phyloP scores from a whole-genome alignment of 2,329 filamentous ascomycete species.

The Biscogniauxia mediterranea region DNA sequence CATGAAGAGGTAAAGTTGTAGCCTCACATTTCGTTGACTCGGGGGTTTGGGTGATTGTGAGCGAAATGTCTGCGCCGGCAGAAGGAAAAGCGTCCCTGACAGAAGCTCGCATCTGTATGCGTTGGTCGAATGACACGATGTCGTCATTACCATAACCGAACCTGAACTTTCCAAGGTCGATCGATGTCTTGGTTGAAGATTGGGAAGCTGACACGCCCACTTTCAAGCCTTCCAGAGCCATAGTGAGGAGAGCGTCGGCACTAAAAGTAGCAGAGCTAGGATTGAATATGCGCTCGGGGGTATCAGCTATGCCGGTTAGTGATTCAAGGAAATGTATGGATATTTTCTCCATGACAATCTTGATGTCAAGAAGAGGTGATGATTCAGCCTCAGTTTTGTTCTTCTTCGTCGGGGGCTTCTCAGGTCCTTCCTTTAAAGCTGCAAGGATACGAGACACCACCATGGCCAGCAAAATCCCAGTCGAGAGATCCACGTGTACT shows the following conservation, averaged over 20 bases:
- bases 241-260: constrained; percentile 52
- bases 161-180: constrained; percentile 55
- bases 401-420: constrained; percentile 12
- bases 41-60: constrained; percentile 48
- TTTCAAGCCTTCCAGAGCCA: constrained; percentile 45
- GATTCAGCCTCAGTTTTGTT: constrained; percentile 13
- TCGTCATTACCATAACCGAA: constrained; percentile 63
- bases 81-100: constrained; percentile 57
- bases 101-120: constrained; percentile 57
- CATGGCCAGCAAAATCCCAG: constrained; percentile 54
- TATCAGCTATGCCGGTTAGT: constrained; percentile 51
- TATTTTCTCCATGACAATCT: constrained; percentile 47
- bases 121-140: constrained; percentile 62
- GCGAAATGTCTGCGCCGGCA: constrained; percentile 55
- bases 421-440: constrained; percentile 37
- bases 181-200: constrained; percentile 33
- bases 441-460: constrained; percentile 49
- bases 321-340: constrained; percentile 56
- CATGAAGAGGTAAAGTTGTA: constrained; percentile 71
- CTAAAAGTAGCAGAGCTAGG: constrained; percentile 40
- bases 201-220: constrained; percentile 31
- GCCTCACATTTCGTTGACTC: constrained; percentile 58
- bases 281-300: constrained; percentile 44
- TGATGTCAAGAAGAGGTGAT: constrained; percentile 39
- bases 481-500: constrained; percentile 54